These are phyloP conservation scores for Wickerhamiella hasegawae DNA, from an alignment of 805 yeast genomes.

Conservation along the genomic window DNA sequence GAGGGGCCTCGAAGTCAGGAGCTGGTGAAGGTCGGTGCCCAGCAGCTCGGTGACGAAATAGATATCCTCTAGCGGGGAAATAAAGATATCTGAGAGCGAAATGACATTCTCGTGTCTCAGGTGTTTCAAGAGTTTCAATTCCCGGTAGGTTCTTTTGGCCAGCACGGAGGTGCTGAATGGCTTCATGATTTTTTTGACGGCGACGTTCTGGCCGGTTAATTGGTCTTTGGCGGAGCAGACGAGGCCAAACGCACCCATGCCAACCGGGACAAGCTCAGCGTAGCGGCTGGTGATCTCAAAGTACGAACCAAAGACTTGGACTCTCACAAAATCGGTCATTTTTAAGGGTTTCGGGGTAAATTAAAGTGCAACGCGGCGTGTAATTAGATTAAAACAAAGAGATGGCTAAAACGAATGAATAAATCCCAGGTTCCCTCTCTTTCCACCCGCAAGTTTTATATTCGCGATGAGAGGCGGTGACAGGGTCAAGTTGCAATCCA, in stretches of 20 bases:
- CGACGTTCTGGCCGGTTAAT: slow-evolving; percentile 81
- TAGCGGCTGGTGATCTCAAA: slow-evolving; percentile 28
- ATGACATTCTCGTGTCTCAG: slow-evolving; percentile 89
- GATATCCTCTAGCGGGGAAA: slow-evolving; percentile 89
- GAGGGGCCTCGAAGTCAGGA: slow-evolving; percentile 81
- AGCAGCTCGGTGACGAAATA: slow-evolving; percentile 90
- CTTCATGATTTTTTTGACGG: slow-evolving; percentile 94
- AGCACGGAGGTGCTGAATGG: slow-evolving; percentile 90
- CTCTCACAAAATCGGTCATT: slow-evolving; percentile 18
- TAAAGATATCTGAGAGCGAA: slow-evolving; percentile 80
- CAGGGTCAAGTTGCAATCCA: too few relatives aligned
- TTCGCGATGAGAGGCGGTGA: too few relatives aligned
- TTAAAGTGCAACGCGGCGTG: too few relatives aligned
- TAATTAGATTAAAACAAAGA: too few relatives aligned
- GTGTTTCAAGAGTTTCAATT: slow-evolving; percentile 82
- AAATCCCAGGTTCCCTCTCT: too few relatives aligned
- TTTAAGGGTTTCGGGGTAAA: too few relatives aligned
- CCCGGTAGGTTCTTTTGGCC: slow-evolving; percentile 94
- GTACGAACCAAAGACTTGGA: slow-evolving; percentile 15
- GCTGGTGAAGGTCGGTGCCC: slow-evolving; percentile 89
- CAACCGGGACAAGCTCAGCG: slow-evolving; percentile 88
- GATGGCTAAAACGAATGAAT: too few relatives aligned
- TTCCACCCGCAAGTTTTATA: too few relatives aligned
- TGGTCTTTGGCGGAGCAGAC: slow-evolving; percentile 94
- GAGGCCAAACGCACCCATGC: slow-evolving; percentile 98